Evolutionary conservation across 257 asterid species (phyloP), one percentile per base, ranked within the genome.

Genomic region (Verbena officinalis): DNA sequence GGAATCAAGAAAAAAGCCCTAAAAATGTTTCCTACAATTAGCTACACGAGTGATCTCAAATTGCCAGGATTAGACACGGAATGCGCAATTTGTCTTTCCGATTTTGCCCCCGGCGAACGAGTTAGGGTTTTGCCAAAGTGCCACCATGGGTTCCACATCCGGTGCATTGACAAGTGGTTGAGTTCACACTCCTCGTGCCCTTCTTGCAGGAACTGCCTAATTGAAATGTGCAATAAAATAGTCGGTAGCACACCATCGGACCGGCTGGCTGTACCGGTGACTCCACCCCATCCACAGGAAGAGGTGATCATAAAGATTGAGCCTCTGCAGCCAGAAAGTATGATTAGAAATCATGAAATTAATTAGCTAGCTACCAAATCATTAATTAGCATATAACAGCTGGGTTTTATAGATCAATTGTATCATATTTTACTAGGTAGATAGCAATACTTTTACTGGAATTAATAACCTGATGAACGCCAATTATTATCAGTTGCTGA

Each of bases 121-220:
- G 75, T 82, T 0, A 76, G 81, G 54, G 79, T 82, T 2, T 60
- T 82, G 34, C 88, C 88, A 13, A 79, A 49, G 68, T 82, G 88
- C 75, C 30, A 74, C 58, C 88, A 82, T 7, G 85, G 85, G 5
- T 82, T 82, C 72, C 88, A 82, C 52, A 82, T 79, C 8, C 62
- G 79, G 1, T 82, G 88, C 68, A 79, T 82, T 34, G 88, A 82
- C 1, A 76, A 52, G 21, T 82, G 88, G 88, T 70, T 82, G 3
- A 66, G 39, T 11, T 74, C 83, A 0, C 85, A 82, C 81, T 82
- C 88, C 0, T 82, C 88, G 0, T 82, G 88, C 63, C 88, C 88
- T 0, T 79, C 88, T 38, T 82, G 88, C 57, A 67, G 88, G 17
- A 77, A 82, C 75, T 79, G 88, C 61, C 78, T 82, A 27, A 70